These are phyloP conservation scores for Gypsophila paniculata DNA, from an alignment of 179 eudicot genomes.

Conservation along the genomic window DNA sequence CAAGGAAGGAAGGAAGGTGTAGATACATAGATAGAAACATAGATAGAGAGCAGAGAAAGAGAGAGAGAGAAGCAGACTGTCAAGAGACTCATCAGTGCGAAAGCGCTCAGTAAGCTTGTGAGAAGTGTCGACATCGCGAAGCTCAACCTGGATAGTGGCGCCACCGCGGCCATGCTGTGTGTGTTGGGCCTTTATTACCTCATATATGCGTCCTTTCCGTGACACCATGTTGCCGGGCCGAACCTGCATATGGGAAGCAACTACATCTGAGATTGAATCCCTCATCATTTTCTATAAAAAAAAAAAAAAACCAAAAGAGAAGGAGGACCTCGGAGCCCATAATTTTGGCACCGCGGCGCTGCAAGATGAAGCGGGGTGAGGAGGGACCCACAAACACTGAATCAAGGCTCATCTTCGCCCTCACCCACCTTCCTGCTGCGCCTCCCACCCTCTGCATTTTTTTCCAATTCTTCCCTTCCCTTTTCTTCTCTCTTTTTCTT, in stretches of 20 bases:
- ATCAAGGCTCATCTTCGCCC: background rate
- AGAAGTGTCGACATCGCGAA: constrained; percentile 92
- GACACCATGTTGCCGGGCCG: constrained; percentile 63
- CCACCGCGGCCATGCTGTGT: constrained; percentile 93
- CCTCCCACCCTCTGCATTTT: no score
- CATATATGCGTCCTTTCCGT: constrained; percentile 51
- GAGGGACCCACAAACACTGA: background rate
- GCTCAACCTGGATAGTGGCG: constrained; percentile 92
- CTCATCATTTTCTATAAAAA: background rate
- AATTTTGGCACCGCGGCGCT: constrained; percentile 39
- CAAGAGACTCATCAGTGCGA: constrained; percentile 87
- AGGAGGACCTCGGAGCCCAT: constrained; percentile 33
- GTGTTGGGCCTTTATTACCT: constrained; percentile 68
- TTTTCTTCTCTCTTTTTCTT: no score
- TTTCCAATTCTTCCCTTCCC: no score
- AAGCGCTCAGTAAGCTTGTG: constrained; percentile 80
- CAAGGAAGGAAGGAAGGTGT: no score
- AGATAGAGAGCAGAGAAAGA: background rate
- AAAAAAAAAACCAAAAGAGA: background rate
- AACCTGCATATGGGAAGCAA: constrained; percentile 44
- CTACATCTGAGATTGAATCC: background rate
- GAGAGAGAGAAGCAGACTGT: constrained; percentile 43
- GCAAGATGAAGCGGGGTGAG: constrained; percentile 29
- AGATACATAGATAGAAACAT: no score
- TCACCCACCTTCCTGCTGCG: no score